Percentiles rank a stretch among this genome's conserved stretches.
Conservation (phyloP, 2,329 filamentous ascomycete genomes). For the Aspergillus aculeatus region DNA sequence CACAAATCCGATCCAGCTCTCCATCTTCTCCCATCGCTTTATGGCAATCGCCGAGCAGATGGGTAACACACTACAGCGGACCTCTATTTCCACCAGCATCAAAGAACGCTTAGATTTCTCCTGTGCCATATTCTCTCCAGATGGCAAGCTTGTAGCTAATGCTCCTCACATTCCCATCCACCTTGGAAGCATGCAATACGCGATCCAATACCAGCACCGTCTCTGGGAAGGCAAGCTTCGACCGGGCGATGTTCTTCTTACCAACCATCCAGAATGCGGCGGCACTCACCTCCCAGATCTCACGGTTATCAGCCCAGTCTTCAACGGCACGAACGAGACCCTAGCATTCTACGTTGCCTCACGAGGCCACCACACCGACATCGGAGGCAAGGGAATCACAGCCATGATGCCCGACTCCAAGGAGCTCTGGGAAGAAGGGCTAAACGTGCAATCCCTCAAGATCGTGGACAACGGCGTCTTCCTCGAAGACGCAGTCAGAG, state of each 20-base stretch:
- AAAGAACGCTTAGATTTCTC: slow-evolving; percentile 64
- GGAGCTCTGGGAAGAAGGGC: slow-evolving; percentile 41
- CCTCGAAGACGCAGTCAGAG: no score
- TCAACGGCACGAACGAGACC: slow-evolving; percentile 49
- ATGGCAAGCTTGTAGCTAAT: slow-evolving; percentile 55
- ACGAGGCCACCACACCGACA: slow-evolving; percentile 65
- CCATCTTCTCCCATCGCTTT: no score
- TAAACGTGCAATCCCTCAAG: slow-evolving; percentile 32
- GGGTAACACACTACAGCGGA: no score
- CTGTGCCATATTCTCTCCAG: slow-evolving; percentile 73
- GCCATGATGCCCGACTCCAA: slow-evolving; percentile 42
- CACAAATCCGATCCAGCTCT: no score
- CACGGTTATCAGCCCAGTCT: no score
- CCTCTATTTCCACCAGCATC: no score
- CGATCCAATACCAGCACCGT: slow-evolving; percentile 47
- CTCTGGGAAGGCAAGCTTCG: no score
- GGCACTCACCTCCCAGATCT: no score
- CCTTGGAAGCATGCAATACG: slow-evolving; percentile 76
- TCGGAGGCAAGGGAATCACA: slow-evolving; percentile 63
- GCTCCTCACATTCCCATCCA: slow-evolving; percentile 77
- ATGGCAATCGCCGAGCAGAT: no score
- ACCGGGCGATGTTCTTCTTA: no score
- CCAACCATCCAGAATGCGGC: no score
- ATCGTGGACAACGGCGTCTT: slow-evolving; percentile 43
- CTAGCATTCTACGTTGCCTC: slow-evolving; percentile 76